Conservation (phyloP, 2,329 filamentous ascomycete species). For the Arthroderma uncinatum region DNA sequence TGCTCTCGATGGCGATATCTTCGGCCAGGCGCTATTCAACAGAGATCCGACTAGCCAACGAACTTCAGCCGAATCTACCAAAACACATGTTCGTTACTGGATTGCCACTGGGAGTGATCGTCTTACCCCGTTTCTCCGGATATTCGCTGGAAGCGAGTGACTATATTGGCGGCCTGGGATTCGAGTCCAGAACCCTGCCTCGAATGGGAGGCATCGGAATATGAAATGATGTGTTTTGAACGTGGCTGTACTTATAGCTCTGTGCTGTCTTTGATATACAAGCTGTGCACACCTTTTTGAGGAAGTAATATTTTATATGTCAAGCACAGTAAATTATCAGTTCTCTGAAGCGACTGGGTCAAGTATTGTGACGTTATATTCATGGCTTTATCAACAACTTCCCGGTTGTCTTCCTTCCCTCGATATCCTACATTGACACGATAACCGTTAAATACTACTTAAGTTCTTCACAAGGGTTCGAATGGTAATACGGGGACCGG, state of each 20-base stretch:
- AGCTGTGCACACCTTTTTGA: not conserved
- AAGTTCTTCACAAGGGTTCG: not conserved
- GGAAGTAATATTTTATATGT: not conserved
- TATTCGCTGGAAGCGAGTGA: not conserved
- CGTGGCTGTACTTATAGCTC: not conserved
- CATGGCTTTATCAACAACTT: slow-evolving; percentile 65
- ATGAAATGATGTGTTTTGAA: not conserved
- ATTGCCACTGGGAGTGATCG: not conserved
- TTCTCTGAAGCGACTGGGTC: not conserved
- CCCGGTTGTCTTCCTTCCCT: slow-evolving; percentile 70
- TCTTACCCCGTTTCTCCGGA: not conserved
- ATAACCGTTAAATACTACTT: not conserved
- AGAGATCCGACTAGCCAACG: not conserved
- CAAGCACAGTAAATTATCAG: not conserved
- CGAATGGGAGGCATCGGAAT: not conserved
- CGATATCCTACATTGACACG: slow-evolving; percentile 49
- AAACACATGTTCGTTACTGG: not conserved
- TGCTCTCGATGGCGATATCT: not conserved
- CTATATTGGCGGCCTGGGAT: not conserved
- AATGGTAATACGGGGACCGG: not conserved
- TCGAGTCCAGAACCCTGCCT: not conserved
- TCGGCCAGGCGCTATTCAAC: not conserved
- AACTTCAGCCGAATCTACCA: not conserved
- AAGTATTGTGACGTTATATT: slow-evolving; percentile 9
- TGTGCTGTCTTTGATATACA: not conserved